Percentiles rank a stretch among this genome's conserved stretches.
Evolutionary conservation across 139 green algal species (phyloP).

Genomic region (Tetratostichococcus sp.): DNA sequence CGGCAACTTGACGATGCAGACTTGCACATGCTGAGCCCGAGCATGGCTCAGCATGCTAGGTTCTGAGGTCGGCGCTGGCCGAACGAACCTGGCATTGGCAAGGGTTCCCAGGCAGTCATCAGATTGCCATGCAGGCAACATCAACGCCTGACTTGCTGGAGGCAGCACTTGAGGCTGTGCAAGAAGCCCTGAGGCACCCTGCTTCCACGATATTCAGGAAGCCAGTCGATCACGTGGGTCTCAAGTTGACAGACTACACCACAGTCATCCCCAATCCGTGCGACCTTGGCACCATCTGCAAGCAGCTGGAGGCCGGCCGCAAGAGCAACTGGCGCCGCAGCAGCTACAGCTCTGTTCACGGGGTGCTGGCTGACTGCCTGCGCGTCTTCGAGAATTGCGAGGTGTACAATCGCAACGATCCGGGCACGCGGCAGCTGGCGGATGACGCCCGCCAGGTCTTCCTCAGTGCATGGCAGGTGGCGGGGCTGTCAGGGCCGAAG

Average conservation of each 20-base stretch:
- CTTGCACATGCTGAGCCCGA: no score
- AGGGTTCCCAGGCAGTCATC: not conserved
- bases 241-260: conserved; percentile 60
- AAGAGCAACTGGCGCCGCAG: not conserved
- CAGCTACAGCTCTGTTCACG: conserved; percentile 9
- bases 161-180: not conserved
- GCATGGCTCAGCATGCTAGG: no score
- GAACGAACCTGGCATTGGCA: no score
- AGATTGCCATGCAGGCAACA: not conserved
- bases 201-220: conserved; percentile 40
- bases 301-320: conserved; percentile 18
- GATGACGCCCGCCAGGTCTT: conserved; percentile 21
- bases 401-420: conserved; percentile 48
- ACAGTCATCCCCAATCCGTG: conserved; percentile 49
- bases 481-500: conserved; percentile 14
- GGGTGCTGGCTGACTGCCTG: conserved; percentile 39
- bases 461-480: conserved; percentile 25
- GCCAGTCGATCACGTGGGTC: conserved; percentile 43
- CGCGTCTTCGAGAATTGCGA: conserved; percentile 59
- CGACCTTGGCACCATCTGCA: conserved; percentile 46
- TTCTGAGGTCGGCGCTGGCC: no score
- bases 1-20: no score
- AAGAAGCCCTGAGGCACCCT: conserved; percentile 18
- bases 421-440: conserved; percentile 24
- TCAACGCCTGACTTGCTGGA: not conserved